Conservation (phyloP, 176 grass and related monocot genomes). For the Musa acuminata region DNA sequence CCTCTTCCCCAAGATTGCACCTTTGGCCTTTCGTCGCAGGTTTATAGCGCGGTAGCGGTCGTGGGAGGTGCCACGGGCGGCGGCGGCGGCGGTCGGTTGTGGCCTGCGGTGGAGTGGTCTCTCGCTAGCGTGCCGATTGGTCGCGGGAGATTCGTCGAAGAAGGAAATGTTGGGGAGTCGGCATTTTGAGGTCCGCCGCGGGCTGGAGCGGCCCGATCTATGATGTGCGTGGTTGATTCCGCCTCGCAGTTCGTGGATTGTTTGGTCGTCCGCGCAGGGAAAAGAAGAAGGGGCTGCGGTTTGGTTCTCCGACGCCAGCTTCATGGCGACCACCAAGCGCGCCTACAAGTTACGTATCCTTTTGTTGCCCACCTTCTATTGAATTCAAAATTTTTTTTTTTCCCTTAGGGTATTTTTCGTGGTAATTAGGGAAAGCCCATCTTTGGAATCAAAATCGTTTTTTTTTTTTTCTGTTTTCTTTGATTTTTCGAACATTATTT, state of each 20-base stretch:
- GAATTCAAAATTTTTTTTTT: conserved; percentile 20
- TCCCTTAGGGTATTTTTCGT: conserved; percentile 8
- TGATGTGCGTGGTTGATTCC: too few relatives aligned
- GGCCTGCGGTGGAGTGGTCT: too few relatives aligned
- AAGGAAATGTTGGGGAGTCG: too few relatives aligned
- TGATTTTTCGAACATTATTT: neutral
- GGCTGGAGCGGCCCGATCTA: too few relatives aligned
- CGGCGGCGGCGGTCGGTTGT: too few relatives aligned
- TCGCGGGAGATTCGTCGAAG: too few relatives aligned
- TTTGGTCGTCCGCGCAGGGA: too few relatives aligned
- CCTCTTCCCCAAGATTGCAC: neutral
- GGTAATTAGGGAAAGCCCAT: conserved; percentile 6
- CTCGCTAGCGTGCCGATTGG: too few relatives aligned
- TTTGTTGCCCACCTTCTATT: conserved; percentile 17
- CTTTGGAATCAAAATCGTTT: neutral
- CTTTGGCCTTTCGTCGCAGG: neutral
- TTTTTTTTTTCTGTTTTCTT: neutral
- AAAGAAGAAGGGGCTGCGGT: too few relatives aligned
- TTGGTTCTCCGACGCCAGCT: too few relatives aligned
- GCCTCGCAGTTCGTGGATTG: too few relatives aligned
- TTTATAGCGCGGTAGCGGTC: neutral
- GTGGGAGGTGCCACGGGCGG: neutral
- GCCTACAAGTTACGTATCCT: conserved; percentile 95
- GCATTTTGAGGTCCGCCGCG: too few relatives aligned
- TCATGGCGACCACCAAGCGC: conserved; percentile 62